phyloP scores from a whole-genome alignment of 148 eudicot genomes.

The Vaccinium macrocarpon region DNA sequence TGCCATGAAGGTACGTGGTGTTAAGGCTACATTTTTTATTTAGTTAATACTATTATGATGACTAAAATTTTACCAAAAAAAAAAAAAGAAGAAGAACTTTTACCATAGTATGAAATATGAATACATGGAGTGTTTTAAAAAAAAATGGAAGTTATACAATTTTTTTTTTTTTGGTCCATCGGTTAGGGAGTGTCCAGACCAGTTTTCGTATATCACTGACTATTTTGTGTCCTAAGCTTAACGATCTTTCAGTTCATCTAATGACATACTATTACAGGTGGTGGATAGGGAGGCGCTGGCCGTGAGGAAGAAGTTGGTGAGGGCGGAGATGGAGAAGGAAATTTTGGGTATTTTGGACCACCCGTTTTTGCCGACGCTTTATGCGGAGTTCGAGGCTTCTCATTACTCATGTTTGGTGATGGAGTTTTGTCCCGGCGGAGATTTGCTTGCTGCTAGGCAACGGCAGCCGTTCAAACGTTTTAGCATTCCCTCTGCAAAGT shows the following conservation, averaged over 20 bases:
- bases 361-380: constrained; percentile 79
- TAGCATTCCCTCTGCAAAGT: constrained; percentile 59
- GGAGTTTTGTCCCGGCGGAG: constrained; percentile 89
- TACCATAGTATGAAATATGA: neutral
- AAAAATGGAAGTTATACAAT: too few species aligned
- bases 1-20: constrained; percentile 54
- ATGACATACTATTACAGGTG: neutral
- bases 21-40: neutral
- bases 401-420: constrained; percentile 78
- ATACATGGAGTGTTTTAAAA: too few species aligned
- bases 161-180: too few species aligned
- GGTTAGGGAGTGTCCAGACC: too few species aligned
- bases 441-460: constrained; percentile 58
- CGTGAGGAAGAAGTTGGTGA: constrained; percentile 51
- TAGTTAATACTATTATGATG: neutral
- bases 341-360: constrained; percentile 70
- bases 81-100: neutral
- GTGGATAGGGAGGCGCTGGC: constrained; percentile 76
- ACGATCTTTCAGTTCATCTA: neutral
- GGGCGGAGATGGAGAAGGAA: constrained; percentile 78
- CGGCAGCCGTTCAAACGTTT: constrained; percentile 55
- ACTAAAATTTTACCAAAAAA: neutral
- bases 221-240: too few species aligned
- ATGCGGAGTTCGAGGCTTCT: constrained; percentile 78
- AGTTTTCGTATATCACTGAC: too few species aligned